phyloP scores from a whole-genome alignment of 768 basidiomycete genomes.

The Phaeolepiota aurea region DNA sequence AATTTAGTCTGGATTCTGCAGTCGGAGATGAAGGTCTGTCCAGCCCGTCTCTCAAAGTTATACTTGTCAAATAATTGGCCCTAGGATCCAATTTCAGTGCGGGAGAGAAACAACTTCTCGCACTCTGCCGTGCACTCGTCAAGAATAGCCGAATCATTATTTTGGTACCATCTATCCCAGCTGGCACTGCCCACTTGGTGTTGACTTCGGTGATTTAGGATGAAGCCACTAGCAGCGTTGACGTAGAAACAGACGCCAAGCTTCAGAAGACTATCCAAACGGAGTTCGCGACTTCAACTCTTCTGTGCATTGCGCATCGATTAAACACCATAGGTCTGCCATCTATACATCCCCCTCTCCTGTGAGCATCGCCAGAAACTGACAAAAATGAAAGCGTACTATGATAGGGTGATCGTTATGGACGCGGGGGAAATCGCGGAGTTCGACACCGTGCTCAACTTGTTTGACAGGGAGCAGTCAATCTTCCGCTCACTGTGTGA shows the following conservation, averaged over 20 bases:
- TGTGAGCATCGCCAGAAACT: constrained; percentile 1
- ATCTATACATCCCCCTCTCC: neutral
- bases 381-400: constrained; percentile 33
- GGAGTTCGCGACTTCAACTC: constrained; percentile 46
- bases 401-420: constrained; percentile 69
- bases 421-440: constrained; percentile 61
- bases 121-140: constrained; percentile 52
- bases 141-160: constrained; percentile 54
- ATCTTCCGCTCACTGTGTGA: constrained; percentile 67
- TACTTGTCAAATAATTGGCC: neutral
- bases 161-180: constrained; percentile 24
- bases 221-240: constrained; percentile 56
- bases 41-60: neutral
- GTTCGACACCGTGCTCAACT: constrained; percentile 63
- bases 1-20: constrained; percentile 55
- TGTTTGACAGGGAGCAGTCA: constrained; percentile 52
- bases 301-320: constrained; percentile 50
- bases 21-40: constrained; percentile 55
- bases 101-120: constrained; percentile 62
- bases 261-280: constrained; percentile 56
- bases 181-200: neutral
- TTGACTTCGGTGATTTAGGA: constrained; percentile 28
- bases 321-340: constrained; percentile 46
- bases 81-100: constrained; percentile 54
- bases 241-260: constrained; percentile 54